These are phyloP conservation scores for Cercospora sp. DNA, from an alignment of 2,329 filamentous ascomycete genomes.

Conservation along the genomic window DNA sequence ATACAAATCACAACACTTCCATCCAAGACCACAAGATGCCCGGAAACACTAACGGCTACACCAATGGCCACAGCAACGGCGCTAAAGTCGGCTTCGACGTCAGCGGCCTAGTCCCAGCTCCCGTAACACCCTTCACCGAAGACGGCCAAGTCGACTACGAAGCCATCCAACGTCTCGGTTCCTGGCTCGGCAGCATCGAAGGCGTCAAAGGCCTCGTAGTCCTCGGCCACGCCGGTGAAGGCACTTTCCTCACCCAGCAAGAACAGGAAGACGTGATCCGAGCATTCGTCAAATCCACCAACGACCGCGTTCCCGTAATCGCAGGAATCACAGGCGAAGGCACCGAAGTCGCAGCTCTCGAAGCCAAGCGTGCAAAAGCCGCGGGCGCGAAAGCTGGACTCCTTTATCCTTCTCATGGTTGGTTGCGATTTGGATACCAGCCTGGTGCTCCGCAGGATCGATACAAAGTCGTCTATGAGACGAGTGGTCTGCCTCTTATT, in stretches of 20 bases:
- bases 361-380: neutral
- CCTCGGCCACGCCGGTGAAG: slow-evolving; percentile 56
- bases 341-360: neutral
- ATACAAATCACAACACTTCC: neutral
- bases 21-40: neutral
- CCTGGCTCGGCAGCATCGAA: slow-evolving; percentile 55
- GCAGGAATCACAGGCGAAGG: neutral
- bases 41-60: neutral
- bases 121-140: slow-evolving; percentile 18
- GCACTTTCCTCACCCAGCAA: neutral
- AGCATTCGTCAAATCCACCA: neutral
- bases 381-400: neutral
- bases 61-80: neutral
- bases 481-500: neutral
- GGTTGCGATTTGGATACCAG: neutral
- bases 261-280: neutral
- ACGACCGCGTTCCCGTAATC: neutral
- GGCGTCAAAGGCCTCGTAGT: slow-evolving; percentile 57
- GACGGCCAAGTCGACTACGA: slow-evolving; percentile 53
- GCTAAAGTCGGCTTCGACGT: neutral
- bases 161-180: slow-evolving; percentile 55
- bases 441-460: neutral
- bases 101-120: neutral
- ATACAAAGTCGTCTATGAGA: neutral
- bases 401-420: neutral